A percentile compares a stretch with the other conserved stretches of the same genome.
These are phyloP conservation scores for Scheffersomyces ergatensis DNA, from an alignment of 805 yeast species.

Conservation along the genomic window DNA sequence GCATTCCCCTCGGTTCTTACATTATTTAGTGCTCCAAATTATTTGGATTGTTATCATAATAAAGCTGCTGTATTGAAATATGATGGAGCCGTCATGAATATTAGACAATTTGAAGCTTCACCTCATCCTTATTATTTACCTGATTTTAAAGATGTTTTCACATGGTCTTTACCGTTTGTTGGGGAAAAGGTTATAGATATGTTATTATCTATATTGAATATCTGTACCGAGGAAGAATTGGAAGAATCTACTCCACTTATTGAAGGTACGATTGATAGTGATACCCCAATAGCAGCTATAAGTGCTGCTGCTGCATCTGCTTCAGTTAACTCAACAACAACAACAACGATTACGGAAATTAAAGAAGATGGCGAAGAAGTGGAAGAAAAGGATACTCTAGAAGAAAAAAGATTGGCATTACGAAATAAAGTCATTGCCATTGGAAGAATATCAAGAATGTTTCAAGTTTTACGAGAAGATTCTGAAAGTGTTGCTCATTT, in stretches of 20 bases:
- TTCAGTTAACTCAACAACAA: slow-evolving; percentile 1
- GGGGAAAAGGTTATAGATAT: slow-evolving; percentile 96
- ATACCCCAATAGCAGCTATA: no score
- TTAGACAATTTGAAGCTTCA: slow-evolving; percentile 86
- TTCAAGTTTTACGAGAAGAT: slow-evolving; percentile 82
- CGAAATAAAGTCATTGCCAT: slow-evolving; percentile 90
- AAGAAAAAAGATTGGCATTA: slow-evolving; percentile 48
- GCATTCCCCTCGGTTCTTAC: slow-evolving; percentile 91
- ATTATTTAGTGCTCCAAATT: slow-evolving; percentile 93
- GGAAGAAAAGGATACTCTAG: slow-evolving; percentile 25
- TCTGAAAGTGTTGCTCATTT: slow-evolving; percentile 81
- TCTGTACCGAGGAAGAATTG: slow-evolving; percentile 93
- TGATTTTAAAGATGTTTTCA: slow-evolving; percentile 93
- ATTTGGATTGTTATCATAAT: slow-evolving; percentile 86
- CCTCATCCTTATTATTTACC: slow-evolving; percentile 98
- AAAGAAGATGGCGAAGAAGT: slow-evolving; percentile 7
- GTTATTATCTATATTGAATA: slow-evolving; percentile 83
- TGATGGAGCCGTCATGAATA: slow-evolving; percentile 90
- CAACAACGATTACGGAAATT: not conserved
- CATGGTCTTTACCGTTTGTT: slow-evolving; percentile 96
- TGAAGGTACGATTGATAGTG: not conserved
- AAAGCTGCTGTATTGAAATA: slow-evolving; percentile 94
- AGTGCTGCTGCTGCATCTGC: slow-evolving; percentile 11
- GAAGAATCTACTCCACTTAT: slow-evolving; percentile 43
- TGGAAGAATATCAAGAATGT: slow-evolving; percentile 94